Conservation (phyloP, 2,329 filamentous ascomycete species). For the Sclerotiophoma versabilis region DNA sequence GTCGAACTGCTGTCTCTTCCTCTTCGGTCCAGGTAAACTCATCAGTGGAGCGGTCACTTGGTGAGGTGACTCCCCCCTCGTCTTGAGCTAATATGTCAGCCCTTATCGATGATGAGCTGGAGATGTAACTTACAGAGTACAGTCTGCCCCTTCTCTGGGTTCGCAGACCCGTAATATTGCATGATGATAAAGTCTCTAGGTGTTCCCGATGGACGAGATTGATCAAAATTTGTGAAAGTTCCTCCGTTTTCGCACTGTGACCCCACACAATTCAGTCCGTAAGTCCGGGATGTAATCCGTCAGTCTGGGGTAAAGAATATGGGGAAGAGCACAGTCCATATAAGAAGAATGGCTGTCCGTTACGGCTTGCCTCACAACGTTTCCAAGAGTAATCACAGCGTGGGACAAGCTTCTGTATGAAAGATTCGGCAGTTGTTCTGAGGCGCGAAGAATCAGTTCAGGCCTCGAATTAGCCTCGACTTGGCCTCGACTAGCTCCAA, state of each 20-base stretch:
- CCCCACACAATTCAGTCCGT: conserved; percentile 25
- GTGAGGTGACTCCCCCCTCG: conserved; percentile 11
- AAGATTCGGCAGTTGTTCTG: conserved; percentile 39
- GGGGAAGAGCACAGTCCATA: conserved; percentile 41
- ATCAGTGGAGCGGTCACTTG: conserved; percentile 40
- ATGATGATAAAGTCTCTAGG: neutral
- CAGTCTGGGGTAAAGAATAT: conserved; percentile 35
- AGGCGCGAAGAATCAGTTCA: conserved; percentile 21
- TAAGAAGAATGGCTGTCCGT: conserved; percentile 31
- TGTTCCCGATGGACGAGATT: neutral
- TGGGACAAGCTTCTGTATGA: conserved; percentile 21
- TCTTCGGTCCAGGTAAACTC: conserved; percentile 58
- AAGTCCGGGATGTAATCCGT: conserved; percentile 13
- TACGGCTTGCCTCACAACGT: conserved; percentile 21
- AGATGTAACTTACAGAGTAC: conserved; percentile 6
- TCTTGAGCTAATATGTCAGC: conserved; percentile 5
- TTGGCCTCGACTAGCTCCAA: conserved; percentile 26
- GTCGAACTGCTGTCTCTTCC: conserved; percentile 59
- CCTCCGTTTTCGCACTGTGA: conserved; percentile 15
- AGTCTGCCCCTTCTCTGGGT: conserved; percentile 10
- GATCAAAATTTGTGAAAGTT: conserved; percentile 1
- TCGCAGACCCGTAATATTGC: neutral
- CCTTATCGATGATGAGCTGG: neutral
- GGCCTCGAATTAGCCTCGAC: conserved; percentile 8
- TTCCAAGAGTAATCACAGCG: conserved; percentile 16